Evolutionary conservation across 371 early-diverging fungal genomes (phyloP).

Genomic region (Mortierella sp.): DNA sequence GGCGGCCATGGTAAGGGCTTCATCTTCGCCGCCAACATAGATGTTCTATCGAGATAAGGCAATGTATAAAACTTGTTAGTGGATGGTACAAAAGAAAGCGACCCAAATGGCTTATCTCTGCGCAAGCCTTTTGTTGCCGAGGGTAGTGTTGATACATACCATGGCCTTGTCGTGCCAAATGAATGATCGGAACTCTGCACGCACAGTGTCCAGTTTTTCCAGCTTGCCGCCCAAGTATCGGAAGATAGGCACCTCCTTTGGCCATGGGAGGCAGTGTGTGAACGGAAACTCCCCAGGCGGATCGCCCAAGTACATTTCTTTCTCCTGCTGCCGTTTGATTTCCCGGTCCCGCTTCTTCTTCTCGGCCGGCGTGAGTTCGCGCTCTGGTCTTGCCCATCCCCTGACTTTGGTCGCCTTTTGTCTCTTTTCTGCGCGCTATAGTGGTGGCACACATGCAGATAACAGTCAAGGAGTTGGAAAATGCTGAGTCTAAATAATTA

Average conservation of each 20-base stretch:
- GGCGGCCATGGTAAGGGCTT: constrained; percentile 14
- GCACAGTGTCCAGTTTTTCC: constrained; percentile 17
- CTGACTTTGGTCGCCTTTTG: constrained; percentile 23
- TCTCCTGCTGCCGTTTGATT: constrained; percentile 15
- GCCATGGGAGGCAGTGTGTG: constrained; percentile 27
- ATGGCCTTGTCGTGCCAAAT: constrained; percentile 39
- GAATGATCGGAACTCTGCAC: constrained; percentile 34
- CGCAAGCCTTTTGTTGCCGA: not conserved
- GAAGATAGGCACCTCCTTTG: constrained; percentile 16
- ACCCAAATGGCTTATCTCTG: not conserved
- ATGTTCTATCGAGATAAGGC: constrained; percentile 4
- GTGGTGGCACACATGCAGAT: too few species aligned
- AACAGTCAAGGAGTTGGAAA: not conserved
- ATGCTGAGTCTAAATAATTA: not conserved
- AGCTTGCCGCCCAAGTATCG: constrained; percentile 27
- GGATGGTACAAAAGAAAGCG: not conserved
- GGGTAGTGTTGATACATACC: not conserved
- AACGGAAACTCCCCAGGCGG: constrained; percentile 15
- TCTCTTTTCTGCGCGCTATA: constrained; percentile 17
- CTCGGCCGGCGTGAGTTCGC: constrained; percentile 37
- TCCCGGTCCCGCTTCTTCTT: constrained; percentile 24
- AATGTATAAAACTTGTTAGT: not conserved
- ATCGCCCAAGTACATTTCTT: constrained; percentile 18
- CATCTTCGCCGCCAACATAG: constrained; percentile 29
- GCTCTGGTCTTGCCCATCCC: constrained; percentile 53